These are phyloP conservation scores for Selenicereus undatus DNA, from an alignment of 148 eudicot genomes.

Conservation along the genomic window DNA sequence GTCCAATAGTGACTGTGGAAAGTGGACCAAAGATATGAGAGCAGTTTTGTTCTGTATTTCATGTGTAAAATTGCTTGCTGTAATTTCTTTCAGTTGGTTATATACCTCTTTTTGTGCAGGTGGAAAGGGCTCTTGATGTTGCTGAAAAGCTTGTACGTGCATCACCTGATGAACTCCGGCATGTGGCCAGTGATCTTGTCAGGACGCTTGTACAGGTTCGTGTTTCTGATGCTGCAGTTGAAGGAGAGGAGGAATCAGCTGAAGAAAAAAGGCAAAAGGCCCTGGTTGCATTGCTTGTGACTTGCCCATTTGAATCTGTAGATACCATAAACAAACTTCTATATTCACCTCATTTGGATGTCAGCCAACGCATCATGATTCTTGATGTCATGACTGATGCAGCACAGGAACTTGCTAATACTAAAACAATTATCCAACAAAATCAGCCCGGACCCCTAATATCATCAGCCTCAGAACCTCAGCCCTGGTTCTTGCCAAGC, in stretches of 20 bases:
- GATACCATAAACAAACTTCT: constrained; percentile 63
- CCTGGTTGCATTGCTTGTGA: constrained; percentile 71
- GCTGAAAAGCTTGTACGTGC: constrained; percentile 92
- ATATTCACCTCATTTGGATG: constrained; percentile 79
- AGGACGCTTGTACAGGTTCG: constrained; percentile 81
- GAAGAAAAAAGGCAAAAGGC: constrained; percentile 88
- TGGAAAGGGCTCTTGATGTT: constrained; percentile 82
- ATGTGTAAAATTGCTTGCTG: not conserved
- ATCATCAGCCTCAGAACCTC: constrained; percentile 56
- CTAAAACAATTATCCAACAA: constrained; percentile 46
- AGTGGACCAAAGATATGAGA: not conserved
- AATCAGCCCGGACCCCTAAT: constrained; percentile 43
- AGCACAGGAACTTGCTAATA: constrained; percentile 74
- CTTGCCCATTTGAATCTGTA: constrained; percentile 69
- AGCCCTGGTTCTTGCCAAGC: constrained; percentile 90
- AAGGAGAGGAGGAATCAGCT: constrained; percentile 87
- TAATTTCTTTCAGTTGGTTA: not conserved
- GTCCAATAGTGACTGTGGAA: not conserved
- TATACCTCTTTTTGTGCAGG: constrained; percentile 39
- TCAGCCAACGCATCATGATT: constrained; percentile 83
- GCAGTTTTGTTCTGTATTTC: not conserved
- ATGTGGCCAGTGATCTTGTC: constrained; percentile 65
- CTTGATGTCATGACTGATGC: constrained; percentile 92
- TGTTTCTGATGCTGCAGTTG: constrained; percentile 61
- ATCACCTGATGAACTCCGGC: constrained; percentile 78